Evolutionary conservation across 352 stramenopile genomes (phyloP).

Genomic region (Aphanomyces invadans): DNA sequence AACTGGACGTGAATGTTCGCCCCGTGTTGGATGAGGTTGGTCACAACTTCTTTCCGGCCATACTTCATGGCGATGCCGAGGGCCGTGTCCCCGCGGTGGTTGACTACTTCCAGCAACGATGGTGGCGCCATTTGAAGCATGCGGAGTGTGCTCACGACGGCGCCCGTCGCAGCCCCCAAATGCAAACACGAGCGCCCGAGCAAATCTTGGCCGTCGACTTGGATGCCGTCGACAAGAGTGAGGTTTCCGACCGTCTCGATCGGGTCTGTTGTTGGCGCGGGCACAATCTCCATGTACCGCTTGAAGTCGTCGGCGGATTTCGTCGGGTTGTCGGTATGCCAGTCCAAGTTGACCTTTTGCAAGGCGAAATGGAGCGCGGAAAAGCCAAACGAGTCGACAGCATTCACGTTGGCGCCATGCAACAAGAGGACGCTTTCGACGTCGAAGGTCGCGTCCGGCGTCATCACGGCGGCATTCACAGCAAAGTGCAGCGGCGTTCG

Average conservation of each 20-base stretch:
- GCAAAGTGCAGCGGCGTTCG: conserved; percentile 66
- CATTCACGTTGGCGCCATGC: conserved; percentile 42
- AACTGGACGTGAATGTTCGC: conserved; percentile 39
- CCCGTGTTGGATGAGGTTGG: conserved; percentile 59
- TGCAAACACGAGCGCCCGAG: conserved; percentile 56
- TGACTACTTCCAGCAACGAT: conserved; percentile 32
- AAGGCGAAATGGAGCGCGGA: conserved; percentile 56
- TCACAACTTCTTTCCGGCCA: conserved; percentile 62
- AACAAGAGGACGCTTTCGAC: conserved; percentile 62
- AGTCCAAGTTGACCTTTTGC: conserved; percentile 60
- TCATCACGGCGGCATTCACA: conserved; percentile 59
- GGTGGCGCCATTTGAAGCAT: conserved; percentile 36
- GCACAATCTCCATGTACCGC: conserved; percentile 40
- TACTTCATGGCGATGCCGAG: conserved; percentile 48
- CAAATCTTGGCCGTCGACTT: conserved; percentile 35
- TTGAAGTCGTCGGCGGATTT: conserved; percentile 39
- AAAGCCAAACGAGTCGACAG: conserved; percentile 51
- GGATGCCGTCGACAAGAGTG: conserved; percentile 38
- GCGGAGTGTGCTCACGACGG: conserved; percentile 65
- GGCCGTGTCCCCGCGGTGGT: conserved; percentile 45
- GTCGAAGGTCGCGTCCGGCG: conserved; percentile 65
- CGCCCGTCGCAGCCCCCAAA: conserved; percentile 57
- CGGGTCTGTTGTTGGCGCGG: conserved; percentile 42
- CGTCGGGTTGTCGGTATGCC: conserved; percentile 45
- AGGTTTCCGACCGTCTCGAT: conserved; percentile 74